Evolutionary conservation across 2,329 filamentous ascomycete genomes (phyloP).

Genomic region (Fusarium armeniacum): DNA sequence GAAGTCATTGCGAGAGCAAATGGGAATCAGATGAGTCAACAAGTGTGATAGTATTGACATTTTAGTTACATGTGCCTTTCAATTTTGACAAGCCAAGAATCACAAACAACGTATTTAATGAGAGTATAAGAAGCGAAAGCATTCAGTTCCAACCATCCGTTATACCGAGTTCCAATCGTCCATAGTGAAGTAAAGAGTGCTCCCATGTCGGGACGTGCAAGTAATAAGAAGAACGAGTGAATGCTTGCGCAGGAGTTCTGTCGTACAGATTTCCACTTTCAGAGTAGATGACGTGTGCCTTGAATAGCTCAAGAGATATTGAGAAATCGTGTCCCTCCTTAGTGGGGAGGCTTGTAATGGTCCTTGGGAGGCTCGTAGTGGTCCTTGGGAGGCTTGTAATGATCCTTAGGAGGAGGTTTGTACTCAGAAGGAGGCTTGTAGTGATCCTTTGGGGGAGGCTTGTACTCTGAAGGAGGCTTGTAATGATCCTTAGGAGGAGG

Average conservation of each 20-base stretch:
- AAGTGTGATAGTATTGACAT: not conserved
- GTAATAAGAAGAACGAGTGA: not conserved
- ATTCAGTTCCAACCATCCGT: not conserved
- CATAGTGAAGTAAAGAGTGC: not conserved
- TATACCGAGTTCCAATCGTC: not conserved
- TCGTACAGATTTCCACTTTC: too few species aligned
- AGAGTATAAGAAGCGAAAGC: slow-evolving; percentile 4
- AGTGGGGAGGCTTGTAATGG: not conserved
- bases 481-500: too few species aligned
- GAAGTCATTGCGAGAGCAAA: not conserved
- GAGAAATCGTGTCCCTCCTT: not conserved
- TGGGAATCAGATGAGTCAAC: not conserved
- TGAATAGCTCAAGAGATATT: not conserved
- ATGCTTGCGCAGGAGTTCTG: not conserved
- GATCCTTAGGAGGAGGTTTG: not conserved
- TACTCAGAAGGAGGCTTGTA: too few species aligned
- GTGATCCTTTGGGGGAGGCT: not conserved
- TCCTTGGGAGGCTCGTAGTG: not conserved
- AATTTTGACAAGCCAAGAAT: not conserved
- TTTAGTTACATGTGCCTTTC: not conserved
- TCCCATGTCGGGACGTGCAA: not conserved
- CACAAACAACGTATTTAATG: not conserved
- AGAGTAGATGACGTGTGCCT: not conserved
- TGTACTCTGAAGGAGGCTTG: not conserved
- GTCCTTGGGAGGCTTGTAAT: not conserved